phyloP scores from a whole-genome alignment of 2,329 filamentous ascomycete genomes.

The Ophiostoma fasciatum region DNA sequence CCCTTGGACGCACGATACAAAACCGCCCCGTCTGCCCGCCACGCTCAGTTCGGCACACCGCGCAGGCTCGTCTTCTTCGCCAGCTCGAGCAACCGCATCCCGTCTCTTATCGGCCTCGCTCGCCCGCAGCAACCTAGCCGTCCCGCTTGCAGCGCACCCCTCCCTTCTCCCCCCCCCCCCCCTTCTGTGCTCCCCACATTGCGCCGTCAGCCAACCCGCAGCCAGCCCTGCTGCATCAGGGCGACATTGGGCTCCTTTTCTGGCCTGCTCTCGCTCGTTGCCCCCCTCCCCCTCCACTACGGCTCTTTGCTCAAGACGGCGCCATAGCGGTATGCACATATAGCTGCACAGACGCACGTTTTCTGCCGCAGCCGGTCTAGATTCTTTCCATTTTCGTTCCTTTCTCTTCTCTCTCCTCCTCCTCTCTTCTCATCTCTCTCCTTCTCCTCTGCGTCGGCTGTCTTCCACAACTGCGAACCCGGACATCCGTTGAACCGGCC shows the following conservation, averaged over 20 bases:
- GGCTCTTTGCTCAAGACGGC: neutral
- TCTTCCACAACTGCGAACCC: no score
- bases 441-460: no score
- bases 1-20: no score
- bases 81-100: neutral
- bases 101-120: no score
- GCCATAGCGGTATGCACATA: constrained; percentile 3
- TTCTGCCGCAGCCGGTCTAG: neutral
- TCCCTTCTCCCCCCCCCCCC: no score
- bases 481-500: no score
- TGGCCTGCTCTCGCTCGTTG: neutral
- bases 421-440: neutral
- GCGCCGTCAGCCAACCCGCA: constrained; percentile 1
- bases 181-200: constrained; percentile 1
- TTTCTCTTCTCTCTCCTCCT: neutral
- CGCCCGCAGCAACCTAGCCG: no score
- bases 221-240: constrained; percentile 3
- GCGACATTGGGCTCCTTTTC: constrained; percentile 1
- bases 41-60: neutral
- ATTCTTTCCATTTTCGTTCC: neutral
- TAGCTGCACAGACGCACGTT: neutral
- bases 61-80: no score
- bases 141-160: no score
- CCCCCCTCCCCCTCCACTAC: constrained; percentile 1
- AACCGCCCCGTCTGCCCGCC: neutral